Evolutionary conservation across 2,329 filamentous ascomycete genomes (phyloP), one percentile per base, ranked within the genome.

Genomic region (Dothideomycetes sp.): DNA sequence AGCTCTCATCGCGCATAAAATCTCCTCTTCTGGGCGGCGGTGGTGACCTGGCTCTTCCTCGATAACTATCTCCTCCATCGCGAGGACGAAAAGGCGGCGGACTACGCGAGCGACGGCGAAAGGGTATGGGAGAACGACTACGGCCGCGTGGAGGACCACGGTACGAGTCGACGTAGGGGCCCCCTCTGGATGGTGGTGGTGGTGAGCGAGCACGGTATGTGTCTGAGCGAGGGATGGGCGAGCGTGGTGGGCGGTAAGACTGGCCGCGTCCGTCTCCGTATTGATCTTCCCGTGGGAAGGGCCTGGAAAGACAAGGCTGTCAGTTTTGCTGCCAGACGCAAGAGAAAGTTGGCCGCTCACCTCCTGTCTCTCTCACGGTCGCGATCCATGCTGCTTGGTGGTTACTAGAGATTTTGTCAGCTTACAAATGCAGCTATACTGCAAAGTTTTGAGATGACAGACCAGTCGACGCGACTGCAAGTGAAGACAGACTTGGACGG

Each of bases 191-290:
- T 17, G 46, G 54, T 15, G 66, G 62, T 28, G 72, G 73, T 20
- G 73, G 73, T n/a, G n/a, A n/a, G 48, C 68, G 62, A 40, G 54
- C 65, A 56, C 68, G 62, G 50, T 68, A 61, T 48, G 45, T 52
- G 41, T 59, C 58, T 30, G 46, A 38, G 28, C 50, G 49, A 29
- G 49, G 47, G 18, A 53, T 49, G 18, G 56, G 56, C 8, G 52
- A 50, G 32, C 53, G 56, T 41, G 54, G 53, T 29, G 59, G 59
- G n/a, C 59, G 56, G 45, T 62, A 62, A n/a, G 56, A 59, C 39
- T 62, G 56, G 6, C 59, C 59, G 33, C 56, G 48, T 17, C 57
- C 55, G 19, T 45, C 51, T 36, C 54, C 50, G 43, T 54, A 61
- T 25, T 57, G 54, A 44, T 62, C 58, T 42, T 54, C 54, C 3